These are phyloP conservation scores for Aspergillaceae sp. DNA, from an alignment of 2,329 filamentous ascomycete genomes.

Conservation along the genomic window DNA sequence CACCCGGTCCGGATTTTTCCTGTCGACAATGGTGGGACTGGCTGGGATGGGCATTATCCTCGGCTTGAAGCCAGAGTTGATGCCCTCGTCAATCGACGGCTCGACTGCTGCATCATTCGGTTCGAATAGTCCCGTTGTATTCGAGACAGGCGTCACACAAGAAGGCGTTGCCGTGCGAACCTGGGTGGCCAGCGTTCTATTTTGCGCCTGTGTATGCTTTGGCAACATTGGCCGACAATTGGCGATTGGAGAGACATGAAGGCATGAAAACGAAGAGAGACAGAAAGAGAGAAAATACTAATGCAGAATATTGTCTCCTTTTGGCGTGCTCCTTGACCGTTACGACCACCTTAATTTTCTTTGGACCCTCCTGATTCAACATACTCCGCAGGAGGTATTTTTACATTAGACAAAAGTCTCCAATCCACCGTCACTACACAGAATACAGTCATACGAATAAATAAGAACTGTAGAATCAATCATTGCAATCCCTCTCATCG, in stretches of 20 bases:
- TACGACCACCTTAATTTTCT: no score
- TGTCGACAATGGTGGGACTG: slow-evolving; percentile 66
- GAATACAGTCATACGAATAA: slow-evolving; percentile 1
- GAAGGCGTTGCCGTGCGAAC: slow-evolving; percentile 57
- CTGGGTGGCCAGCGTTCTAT: slow-evolving; percentile 89
- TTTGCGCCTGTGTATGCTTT: slow-evolving; percentile 92
- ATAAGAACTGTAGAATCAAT: slow-evolving; percentile 44
- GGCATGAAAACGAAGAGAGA: no score
- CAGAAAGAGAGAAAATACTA: no score
- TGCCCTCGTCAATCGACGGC: slow-evolving; percentile 55
- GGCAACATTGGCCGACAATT: slow-evolving; percentile 85
- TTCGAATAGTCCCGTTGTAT: slow-evolving; percentile 21
- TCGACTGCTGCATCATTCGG: slow-evolving; percentile 15
- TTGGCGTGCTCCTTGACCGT: no score
- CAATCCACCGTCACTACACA: background rate
- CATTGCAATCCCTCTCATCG: slow-evolving; percentile 51
- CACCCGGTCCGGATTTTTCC: slow-evolving; percentile 71
- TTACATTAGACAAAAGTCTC: no score
- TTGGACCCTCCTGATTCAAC: no score
- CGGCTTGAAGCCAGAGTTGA: slow-evolving; percentile 65
- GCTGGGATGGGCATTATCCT: slow-evolving; percentile 66
- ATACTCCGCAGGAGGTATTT: no score
- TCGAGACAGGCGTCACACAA: slow-evolving; percentile 34
- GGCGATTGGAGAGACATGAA: slow-evolving; percentile 40
- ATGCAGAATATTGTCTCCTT: no score